Base-by-base conservation (phyloP, 202 grass and related monocot genomes). In the Cymbopogon flexuosus region DNA sequence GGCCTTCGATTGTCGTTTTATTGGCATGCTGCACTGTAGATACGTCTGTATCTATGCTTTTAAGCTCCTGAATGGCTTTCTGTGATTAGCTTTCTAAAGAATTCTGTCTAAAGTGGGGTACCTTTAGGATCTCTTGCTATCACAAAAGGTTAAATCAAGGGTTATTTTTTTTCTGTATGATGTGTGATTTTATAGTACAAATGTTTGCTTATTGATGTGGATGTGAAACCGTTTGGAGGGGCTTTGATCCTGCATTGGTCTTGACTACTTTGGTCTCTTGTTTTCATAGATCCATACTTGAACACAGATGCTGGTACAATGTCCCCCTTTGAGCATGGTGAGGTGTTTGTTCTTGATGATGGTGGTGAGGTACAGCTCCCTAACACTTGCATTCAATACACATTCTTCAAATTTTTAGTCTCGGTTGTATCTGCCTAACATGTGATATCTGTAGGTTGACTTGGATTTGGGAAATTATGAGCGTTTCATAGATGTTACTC, bases 271-370 rank as follows among this genome's bases (percentile, higher is more conserved):
- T 22, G 39, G 5, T 77, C 18, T 29, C 68, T 10, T 85, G 22
- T 19, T 40, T 81, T 54, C 87, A 74, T 81, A 97, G 94, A 94
- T 71, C 94, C 94, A 46, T 97, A 94, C 43, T 83, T 94, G 34
- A 97, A 97, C 79, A 97, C 91, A n/a, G 94, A 97, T 86, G 94
- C 92, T 52, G 94, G 94, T 1, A 97, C 94, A 9, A 97, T 97
- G 94, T 97, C 94, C 35, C 90, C 94, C 1, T 97, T 94, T 62
- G 94, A 97, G 70, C 94, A 94, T 67, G 94, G 94, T 11, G 94
- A 97, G 71, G 94, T 97, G 69, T 97, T 97, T 87, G 94, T 97
- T 70, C 94, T 97, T 76, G 92, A 97, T 21, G 94, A 97, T 82
- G 94, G 94, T 22, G 94, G 94, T 51, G 94, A 97, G 92, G 94